Evolutionary conservation across 2,329 filamentous ascomycete species (phyloP).

Genomic region (Ceratocystis destructans): DNA sequence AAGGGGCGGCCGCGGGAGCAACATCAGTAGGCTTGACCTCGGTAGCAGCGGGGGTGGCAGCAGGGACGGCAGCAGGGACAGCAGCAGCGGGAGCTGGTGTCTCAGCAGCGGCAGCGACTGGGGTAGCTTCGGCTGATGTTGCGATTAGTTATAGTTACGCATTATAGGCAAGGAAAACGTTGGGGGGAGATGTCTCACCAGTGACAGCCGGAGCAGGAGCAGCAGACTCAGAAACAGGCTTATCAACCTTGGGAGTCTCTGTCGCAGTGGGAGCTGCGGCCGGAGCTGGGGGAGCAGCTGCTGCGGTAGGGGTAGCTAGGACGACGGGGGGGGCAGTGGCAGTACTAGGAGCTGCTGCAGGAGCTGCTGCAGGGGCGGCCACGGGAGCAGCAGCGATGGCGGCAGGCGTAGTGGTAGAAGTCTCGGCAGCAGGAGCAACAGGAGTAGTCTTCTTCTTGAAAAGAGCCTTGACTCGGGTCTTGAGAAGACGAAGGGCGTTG

Average conservation of each 20-base stretch:
- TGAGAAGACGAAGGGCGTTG: slow-evolving; percentile 40
- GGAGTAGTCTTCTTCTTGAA: slow-evolving; percentile 35
- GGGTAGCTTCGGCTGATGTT: no score
- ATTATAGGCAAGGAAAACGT: no score
- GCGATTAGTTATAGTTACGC: no score
- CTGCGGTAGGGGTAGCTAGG: neutral
- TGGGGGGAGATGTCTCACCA: no score
- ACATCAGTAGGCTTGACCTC: slow-evolving; percentile 25
- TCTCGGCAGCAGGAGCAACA: neutral
- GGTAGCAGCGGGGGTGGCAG: slow-evolving; percentile 22
- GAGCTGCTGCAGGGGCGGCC: neutral
- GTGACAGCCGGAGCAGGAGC: neutral
- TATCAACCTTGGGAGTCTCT: slow-evolving; percentile 9
- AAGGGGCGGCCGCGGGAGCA: slow-evolving; percentile 5
- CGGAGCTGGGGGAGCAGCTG: neutral
- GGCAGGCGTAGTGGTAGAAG: slow-evolving; percentile 14
- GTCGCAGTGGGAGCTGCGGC: slow-evolving; percentile 7
- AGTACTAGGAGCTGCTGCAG: slow-evolving; percentile 2
- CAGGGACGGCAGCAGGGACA: neutral
- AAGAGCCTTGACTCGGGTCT: slow-evolving; percentile 40
- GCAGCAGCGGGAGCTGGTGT: neutral
- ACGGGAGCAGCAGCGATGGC: slow-evolving; percentile 23
- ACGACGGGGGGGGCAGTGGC: neutral
- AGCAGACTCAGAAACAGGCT: slow-evolving; percentile 22
- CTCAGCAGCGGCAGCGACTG: slow-evolving; percentile 21